phyloP scores from a whole-genome alignment of 164 flowering plant species.

The Piper longum region DNA sequence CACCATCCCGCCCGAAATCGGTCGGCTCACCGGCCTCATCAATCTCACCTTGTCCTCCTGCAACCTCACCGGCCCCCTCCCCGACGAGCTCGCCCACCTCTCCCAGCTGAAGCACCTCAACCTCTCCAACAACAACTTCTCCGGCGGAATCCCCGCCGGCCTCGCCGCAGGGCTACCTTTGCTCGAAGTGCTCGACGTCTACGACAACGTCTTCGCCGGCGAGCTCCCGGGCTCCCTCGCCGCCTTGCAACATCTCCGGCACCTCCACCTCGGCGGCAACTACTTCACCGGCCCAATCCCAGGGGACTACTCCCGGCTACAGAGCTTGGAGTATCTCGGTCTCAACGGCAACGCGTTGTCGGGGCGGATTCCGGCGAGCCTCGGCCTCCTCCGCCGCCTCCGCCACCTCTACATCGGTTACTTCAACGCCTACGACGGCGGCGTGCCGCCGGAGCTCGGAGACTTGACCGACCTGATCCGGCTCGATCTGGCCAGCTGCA shows the following conservation, averaged over 20 bases:
- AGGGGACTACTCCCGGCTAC: slow-evolving; percentile 30
- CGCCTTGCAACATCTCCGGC: slow-evolving; percentile 24
- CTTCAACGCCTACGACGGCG: slow-evolving; percentile 30
- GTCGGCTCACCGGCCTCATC: slow-evolving; percentile 34
- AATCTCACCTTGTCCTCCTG: slow-evolving; percentile 35
- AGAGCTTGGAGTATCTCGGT: slow-evolving; percentile 42
- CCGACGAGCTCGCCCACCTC: slow-evolving; percentile 33
- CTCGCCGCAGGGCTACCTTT: slow-evolving; percentile 18
- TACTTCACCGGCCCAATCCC: slow-evolving; percentile 67
- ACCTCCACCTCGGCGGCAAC: slow-evolving; percentile 58
- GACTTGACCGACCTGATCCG: slow-evolving; percentile 20
- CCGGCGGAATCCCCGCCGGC: slow-evolving; percentile 31
- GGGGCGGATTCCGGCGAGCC: slow-evolving; percentile 42
- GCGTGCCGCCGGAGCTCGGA: slow-evolving; percentile 61
- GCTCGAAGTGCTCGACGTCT: slow-evolving; percentile 49
- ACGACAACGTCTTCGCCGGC: slow-evolving; percentile 65
- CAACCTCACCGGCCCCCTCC: slow-evolving; percentile 62
- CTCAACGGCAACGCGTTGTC: slow-evolving; percentile 43
- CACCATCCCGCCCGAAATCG: slow-evolving; percentile 48
- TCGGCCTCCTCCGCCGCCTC: slow-evolving; percentile 28
- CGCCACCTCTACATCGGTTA: slow-evolving; percentile 32
- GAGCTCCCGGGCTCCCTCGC: slow-evolving; percentile 33
- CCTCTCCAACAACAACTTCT: slow-evolving; percentile 48
- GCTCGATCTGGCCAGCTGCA: slow-evolving; percentile 47
- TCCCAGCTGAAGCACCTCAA: slow-evolving; percentile 39